phyloP scores from a whole-genome alignment of 1,284 basidiomycete species.

The Ganoderma meredithae region DNA sequence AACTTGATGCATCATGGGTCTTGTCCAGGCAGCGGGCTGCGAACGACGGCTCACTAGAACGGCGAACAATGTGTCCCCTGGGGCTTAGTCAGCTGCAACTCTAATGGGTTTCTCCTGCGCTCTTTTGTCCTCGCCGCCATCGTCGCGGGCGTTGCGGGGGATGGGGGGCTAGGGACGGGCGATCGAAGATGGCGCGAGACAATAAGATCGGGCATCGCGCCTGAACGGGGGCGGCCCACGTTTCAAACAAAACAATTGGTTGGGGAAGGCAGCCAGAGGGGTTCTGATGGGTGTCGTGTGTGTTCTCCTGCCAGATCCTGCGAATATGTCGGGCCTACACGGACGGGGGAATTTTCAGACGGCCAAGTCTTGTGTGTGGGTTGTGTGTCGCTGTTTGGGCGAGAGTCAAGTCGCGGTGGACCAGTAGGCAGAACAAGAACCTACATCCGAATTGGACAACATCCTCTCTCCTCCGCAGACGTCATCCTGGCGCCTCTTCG shows the following conservation, averaged over 20 bases:
- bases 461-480: background rate
- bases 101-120: conserved; percentile 28
- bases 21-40: conserved; percentile 15
- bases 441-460: background rate
- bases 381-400: background rate
- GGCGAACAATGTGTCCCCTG: conserved; percentile 25
- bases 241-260: conserved; percentile 37
- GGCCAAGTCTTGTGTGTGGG: conserved; percentile 4
- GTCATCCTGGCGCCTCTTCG: conserved; percentile 5
- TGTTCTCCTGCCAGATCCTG: conserved; percentile 1
- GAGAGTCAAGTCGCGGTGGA: background rate
- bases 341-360: background rate
- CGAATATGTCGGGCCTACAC: background rate
- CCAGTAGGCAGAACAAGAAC: conserved; percentile 3
- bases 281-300: conserved; percentile 3
- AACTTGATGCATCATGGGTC: conserved; percentile 14
- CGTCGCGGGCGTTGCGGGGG: conserved; percentile 11
- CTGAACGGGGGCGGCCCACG: conserved; percentile 32
- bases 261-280: conserved; percentile 1
- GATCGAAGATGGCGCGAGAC: conserved; percentile 41
- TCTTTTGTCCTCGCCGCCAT: conserved; percentile 37
- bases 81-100: conserved; percentile 40
- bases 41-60: conserved; percentile 15
- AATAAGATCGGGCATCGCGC: conserved; percentile 37
- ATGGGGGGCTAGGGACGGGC: conserved; percentile 24